Conservation (phyloP, 1,139 yeast genomes). For the Magnusiomyces tetraspermus region DNA sequence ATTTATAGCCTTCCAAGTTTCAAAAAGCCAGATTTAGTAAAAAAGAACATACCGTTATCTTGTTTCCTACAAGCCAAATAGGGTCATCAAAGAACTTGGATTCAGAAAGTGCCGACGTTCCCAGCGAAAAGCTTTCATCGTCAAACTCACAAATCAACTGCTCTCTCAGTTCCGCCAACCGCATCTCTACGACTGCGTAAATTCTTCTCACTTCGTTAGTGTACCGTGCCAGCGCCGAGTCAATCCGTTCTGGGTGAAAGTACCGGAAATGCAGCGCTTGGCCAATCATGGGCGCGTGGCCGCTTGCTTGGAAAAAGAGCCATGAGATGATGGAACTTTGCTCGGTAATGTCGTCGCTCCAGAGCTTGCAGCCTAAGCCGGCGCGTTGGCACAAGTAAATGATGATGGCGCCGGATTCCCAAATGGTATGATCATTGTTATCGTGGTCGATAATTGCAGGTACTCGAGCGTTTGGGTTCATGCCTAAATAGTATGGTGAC, state of each 20-base stretch:
- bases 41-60: slow-evolving; percentile 47
- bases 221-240: slow-evolving; percentile 83
- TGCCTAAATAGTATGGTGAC: slow-evolving; percentile 83
- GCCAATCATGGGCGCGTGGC: slow-evolving; percentile 97
- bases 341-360: slow-evolving; percentile 72
- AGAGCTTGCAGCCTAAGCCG: slow-evolving; percentile 52
- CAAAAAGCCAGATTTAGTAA: too few species aligned
- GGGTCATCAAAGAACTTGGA: slow-evolving; percentile 86
- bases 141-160: slow-evolving; percentile 70
- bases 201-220: slow-evolving; percentile 91
- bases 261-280: slow-evolving; percentile 91
- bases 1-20: too few species aligned
- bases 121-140: slow-evolving; percentile 78
- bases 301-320: slow-evolving; percentile 91
- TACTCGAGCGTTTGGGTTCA: slow-evolving; percentile 90
- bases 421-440: slow-evolving; percentile 66
- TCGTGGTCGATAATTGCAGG: slow-evolving; percentile 90
- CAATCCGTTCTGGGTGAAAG: slow-evolving; percentile 79
- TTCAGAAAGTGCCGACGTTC: slow-evolving; percentile 79
- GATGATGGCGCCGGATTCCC: slow-evolving; percentile 93
- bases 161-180: slow-evolving; percentile 86
- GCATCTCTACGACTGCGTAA: slow-evolving; percentile 91
- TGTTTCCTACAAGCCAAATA: slow-evolving; percentile 89
- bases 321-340: slow-evolving; percentile 84
- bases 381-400: slow-evolving; percentile 68